Percentiles rank a stretch among this genome's conserved stretches.
Conservation (phyloP, 768 basidiomycete genomes). For the Rubroboletus satanas region DNA sequence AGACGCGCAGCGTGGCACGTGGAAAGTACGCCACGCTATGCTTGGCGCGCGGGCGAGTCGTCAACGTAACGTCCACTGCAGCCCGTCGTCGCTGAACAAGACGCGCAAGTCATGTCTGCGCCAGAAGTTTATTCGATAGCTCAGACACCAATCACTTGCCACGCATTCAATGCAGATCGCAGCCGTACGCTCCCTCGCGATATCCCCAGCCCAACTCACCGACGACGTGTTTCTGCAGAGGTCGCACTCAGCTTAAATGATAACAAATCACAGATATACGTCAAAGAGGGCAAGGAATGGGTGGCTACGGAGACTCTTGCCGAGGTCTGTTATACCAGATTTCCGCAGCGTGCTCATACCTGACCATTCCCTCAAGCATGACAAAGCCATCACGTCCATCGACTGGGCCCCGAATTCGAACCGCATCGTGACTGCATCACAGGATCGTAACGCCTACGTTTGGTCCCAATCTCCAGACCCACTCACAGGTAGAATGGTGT, state of each 20-base stretch:
- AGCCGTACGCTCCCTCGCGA: conserved; percentile 55
- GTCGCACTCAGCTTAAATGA: conserved; percentile 89
- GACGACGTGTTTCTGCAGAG: conserved; percentile 46
- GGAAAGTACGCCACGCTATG: neutral
- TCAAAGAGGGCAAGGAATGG: conserved; percentile 66
- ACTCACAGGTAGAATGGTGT: conserved; percentile 63
- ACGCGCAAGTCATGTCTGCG: conserved; percentile 46
- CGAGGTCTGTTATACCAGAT: conserved; percentile 51
- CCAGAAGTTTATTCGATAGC: conserved; percentile 76
- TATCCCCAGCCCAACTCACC: neutral
- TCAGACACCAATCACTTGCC: conserved; percentile 82
- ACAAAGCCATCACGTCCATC: conserved; percentile 95
- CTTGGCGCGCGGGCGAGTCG: neutral
- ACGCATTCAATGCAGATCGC: conserved; percentile 88
- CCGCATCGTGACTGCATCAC: conserved; percentile 97
- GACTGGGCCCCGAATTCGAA: conserved; percentile 98
- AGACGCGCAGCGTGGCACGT: conserved; percentile 10
- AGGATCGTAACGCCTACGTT: conserved; percentile 98
- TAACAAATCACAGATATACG: conserved; percentile 81
- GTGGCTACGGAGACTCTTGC: conserved; percentile 68
- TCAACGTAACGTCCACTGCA: neutral
- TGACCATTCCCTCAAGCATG: conserved; percentile 61
- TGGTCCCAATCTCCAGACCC: conserved; percentile 84
- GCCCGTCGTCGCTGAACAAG: neutral
- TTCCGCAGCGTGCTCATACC: neutral